Base-by-base conservation (phyloP, 257 asterid genomes). In the Euphrasia confusa region DNA sequence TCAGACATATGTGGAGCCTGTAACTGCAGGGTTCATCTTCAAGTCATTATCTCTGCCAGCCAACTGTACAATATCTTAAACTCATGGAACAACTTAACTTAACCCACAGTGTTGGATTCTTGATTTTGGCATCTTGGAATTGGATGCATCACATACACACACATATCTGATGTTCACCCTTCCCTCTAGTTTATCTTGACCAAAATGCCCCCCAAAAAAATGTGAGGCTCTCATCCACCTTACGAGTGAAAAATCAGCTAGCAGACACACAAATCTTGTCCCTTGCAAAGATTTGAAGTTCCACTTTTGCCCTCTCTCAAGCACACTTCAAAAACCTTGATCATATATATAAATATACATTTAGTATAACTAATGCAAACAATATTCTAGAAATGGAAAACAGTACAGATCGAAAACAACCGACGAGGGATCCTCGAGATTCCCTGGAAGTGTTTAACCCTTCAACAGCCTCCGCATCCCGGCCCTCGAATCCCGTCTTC, bases 401-500 rank as follows among this genome's bases (percentile, higher is more conserved):
- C 15, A 48, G 54, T 10, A 28, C 28, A 3, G 80, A 79, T 42
- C 68, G 55, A 63, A 77, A 73, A 14, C 59, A 71, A 58, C 79
- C 84, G 7, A 84, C 96, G 0, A 68, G 95, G 71, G 95, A 92
- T 63, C 72, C 85, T 2, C 79, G 98, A 6, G 97, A 90, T 9
- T 92, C 98, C 0, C 77, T 92, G 6, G 98, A 92, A 60, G 95
- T 92, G 2, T 92, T 92, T 82, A 89, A 83, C 56, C 98, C 98
- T 10, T 53, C 58, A 61, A 14, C 78, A 0, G 1, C 81, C 1
- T 61, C 52, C 4, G 17, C 84, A 7, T 1, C 57, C 57, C 68
- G 75, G 37, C 60, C 61, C 1, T n/a, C 50, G 10, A 69, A 54
- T 15, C 75, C 80, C 6, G 75, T 64, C 4, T 83, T 72, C 79